A percentile compares a stretch with the other conserved stretches of the same genome.
Evolutionary conservation across 768 basidiomycete species (phyloP).

Genomic region (Lactifluus volemus): DNA sequence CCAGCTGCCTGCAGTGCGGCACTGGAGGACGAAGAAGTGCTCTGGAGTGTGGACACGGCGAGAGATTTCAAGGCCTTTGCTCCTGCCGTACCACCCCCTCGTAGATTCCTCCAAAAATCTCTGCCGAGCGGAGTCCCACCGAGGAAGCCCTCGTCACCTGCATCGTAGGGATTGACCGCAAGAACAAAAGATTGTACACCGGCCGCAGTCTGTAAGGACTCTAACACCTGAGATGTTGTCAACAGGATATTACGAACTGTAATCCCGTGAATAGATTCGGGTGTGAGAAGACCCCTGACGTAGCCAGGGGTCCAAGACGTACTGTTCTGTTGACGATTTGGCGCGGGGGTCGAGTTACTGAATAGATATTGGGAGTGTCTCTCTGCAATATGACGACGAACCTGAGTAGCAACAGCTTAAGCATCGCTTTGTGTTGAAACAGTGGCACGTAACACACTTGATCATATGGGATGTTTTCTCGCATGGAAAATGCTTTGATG

Average conservation of each 20-base stretch:
- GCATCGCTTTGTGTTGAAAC: background rate
- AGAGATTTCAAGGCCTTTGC: constrained; percentile 46
- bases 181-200: constrained; percentile 57
- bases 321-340: constrained; percentile 14
- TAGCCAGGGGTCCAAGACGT: constrained; percentile 1
- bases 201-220: constrained; percentile 40
- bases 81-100: constrained; percentile 50
- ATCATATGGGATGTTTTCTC: constrained; percentile 50
- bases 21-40: background rate
- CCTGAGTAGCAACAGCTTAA: constrained; percentile 31
- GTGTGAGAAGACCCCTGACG: background rate
- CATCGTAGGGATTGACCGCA: constrained; percentile 44
- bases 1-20: background rate
- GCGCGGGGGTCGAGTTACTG: constrained; percentile 11
- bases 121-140: constrained; percentile 53
- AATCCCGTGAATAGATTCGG: background rate
- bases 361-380: constrained; percentile 56
- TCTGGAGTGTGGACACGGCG: background rate
- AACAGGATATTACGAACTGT: constrained; percentile 41
- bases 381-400: constrained; percentile 45
- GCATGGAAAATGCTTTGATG: constrained; percentile 49
- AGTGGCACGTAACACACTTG: constrained; percentile 35
- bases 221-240: constrained; percentile 44
- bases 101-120: constrained; percentile 56
- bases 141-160: constrained; percentile 45